phyloP scores from a whole-genome alignment of 1,139 yeast species.

The Yamadazyma friedrichii region DNA sequence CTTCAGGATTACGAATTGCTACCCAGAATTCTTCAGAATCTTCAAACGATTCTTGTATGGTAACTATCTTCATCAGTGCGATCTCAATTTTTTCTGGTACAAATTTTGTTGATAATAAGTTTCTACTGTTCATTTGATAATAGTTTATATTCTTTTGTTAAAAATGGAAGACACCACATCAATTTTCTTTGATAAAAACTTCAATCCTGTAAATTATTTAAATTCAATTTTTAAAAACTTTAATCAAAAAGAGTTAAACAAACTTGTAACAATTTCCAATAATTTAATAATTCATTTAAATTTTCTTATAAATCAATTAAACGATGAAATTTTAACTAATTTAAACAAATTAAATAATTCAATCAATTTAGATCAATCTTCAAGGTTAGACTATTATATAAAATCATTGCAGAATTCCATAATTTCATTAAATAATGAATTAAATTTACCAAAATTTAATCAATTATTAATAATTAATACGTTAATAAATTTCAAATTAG shows the following conservation, averaged over 20 bases:
- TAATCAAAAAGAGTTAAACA: conserved; percentile 24
- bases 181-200: conserved; percentile 44
- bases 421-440: conserved; percentile 47
- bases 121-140: too few species aligned
- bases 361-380: conserved; percentile 21
- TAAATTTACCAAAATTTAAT: conserved; percentile 30
- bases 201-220: conserved; percentile 36
- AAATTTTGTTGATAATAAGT: neutral
- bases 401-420: conserved; percentile 60
- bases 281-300: conserved; percentile 57
- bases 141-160: neutral
- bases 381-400: conserved; percentile 58
- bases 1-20: conserved; percentile 30
- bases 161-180: conserved; percentile 15
- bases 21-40: conserved; percentile 45
- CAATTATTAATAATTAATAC: conserved; percentile 34
- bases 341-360: conserved; percentile 16
- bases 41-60: conserved; percentile 42
- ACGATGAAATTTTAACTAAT: conserved; percentile 30
- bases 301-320: conserved; percentile 55
- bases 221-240: conserved; percentile 35
- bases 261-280: conserved; percentile 30
- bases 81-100: neutral
- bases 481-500: conserved; percentile 41
- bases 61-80: conserved; percentile 19